Evolutionary conservation across 345 rosid species (phyloP).

Genomic region (Citrus trifoliata): DNA sequence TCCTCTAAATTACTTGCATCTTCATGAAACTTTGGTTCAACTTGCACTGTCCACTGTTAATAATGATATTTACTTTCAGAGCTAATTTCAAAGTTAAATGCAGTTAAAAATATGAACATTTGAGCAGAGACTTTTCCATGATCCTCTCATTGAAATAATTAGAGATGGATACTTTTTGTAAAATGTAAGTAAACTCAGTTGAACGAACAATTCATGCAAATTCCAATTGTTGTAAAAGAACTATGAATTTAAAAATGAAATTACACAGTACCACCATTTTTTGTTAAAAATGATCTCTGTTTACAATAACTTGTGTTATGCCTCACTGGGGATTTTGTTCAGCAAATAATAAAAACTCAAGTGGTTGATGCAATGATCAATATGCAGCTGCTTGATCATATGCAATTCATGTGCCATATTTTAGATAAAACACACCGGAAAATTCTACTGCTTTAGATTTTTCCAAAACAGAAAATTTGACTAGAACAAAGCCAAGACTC

Average conservation of each 20-base stretch:
- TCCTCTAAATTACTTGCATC: conserved; percentile 89
- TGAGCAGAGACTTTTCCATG: neutral
- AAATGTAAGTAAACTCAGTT: neutral
- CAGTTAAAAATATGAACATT: conserved; percentile 2
- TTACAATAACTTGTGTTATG: neutral
- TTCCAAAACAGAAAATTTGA: neutral
- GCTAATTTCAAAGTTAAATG: conserved; percentile 14
- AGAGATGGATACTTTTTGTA: neutral
- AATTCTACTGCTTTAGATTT: neutral
- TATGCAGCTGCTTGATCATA: neutral
- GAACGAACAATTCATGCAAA: neutral
- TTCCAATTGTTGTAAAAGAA: neutral
- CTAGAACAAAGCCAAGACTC: conserved; percentile 5
- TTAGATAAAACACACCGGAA: neutral
- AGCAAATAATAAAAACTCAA: neutral
- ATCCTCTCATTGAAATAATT: neutral
- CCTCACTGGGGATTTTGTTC: neutral
- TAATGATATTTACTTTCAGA: conserved; percentile 19
- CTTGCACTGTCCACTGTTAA: conserved; percentile 87
- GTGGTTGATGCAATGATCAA: neutral
- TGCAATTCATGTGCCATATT: neutral
- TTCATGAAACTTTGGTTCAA: conserved; percentile 94
- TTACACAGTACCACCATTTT: neutral
- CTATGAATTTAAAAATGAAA: neutral
- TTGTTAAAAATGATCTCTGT: neutral